phyloP scores from a whole-genome alignment of 768 basidiomycete species.

The Lactarius deliciosus region DNA sequence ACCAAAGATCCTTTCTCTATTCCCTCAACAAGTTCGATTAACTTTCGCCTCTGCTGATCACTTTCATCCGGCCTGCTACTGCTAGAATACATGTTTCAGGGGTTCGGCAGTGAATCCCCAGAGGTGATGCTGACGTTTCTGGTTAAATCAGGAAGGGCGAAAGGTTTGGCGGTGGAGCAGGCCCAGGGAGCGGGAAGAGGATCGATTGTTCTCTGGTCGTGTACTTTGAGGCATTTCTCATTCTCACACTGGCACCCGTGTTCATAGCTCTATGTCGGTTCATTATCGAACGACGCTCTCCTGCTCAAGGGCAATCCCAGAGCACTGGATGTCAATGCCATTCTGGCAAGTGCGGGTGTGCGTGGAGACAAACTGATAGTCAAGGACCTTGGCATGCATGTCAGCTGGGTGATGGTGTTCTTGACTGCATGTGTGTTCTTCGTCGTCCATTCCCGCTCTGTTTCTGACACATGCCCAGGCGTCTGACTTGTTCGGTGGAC shows the following conservation, averaged over 20 bases:
- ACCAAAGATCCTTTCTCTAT: conserved; percentile 18
- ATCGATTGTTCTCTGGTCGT: no score
- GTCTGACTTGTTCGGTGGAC: no score
- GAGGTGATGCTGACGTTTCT: conserved; percentile 13
- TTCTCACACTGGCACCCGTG: conserved; percentile 7
- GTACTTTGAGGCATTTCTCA: not conserved
- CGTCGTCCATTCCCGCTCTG: not conserved
- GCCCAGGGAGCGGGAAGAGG: no score
- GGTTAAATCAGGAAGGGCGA: not conserved
- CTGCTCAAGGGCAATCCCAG: conserved; percentile 57
- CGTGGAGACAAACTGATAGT: conserved; percentile 61
- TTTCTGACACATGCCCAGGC: not conserved
- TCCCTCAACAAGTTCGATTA: conserved; percentile 23
- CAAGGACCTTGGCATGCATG: conserved; percentile 90
- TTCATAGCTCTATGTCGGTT: conserved; percentile 57
- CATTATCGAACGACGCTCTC: conserved; percentile 55
- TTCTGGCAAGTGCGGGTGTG: conserved; percentile 57
- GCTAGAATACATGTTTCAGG: conserved; percentile 4
- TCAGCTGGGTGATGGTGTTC: conserved; percentile 87
- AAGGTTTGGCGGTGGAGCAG: conserved; percentile 5
- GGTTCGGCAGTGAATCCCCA: conserved; percentile 14
- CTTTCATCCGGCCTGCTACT: not conserved
- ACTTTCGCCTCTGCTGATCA: conserved; percentile 21
- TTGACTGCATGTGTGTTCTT: conserved; percentile 78
- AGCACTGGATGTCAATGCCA: conserved; percentile 60